phyloP scores from a whole-genome alignment of 1,139 yeast genomes.

The Kurtzmaniella quercitrusa region DNA sequence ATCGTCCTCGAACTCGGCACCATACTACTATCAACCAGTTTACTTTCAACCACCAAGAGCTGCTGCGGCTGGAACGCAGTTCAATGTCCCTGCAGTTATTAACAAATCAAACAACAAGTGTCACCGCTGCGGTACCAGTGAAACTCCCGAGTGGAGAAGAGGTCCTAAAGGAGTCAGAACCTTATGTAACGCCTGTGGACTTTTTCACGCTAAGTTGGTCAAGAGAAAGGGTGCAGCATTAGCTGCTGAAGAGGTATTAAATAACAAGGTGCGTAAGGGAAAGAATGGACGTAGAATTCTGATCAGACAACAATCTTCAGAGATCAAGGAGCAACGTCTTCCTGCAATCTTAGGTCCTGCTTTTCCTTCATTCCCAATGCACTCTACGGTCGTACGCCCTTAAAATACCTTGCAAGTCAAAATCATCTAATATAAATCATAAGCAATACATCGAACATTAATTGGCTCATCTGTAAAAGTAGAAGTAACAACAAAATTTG shows the following conservation, averaged over 20 bases:
- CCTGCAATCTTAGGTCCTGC: constrained; percentile 1
- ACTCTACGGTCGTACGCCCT: constrained; percentile 1
- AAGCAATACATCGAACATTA: neutral
- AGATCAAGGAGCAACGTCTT: constrained; percentile 1
- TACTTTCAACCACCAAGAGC: constrained; percentile 3
- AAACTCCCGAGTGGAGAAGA: constrained; percentile 89
- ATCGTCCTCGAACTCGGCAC: constrained; percentile 8
- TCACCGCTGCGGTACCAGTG: constrained; percentile 64
- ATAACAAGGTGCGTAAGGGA: constrained; percentile 43
- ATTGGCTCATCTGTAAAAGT: no score
- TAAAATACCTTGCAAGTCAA: neutral
- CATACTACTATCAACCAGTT: constrained; percentile 1
- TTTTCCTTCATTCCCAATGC: neutral
- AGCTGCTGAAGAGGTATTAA: constrained; percentile 51
- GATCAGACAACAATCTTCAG: constrained; percentile 25
- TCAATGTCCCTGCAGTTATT: constrained; percentile 30
- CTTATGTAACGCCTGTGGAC: constrained; percentile 86
- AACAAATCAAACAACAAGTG: constrained; percentile 35
- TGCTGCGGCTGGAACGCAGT: constrained; percentile 12
- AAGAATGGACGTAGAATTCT: constrained; percentile 43
- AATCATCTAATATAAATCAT: neutral
- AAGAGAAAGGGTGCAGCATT: constrained; percentile 62
- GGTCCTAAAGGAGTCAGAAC: constrained; percentile 87
- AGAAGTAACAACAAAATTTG: no score
- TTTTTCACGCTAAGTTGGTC: constrained; percentile 71